Evolutionary conservation across 129 eudicot species (phyloP).

Genomic region (Flaveria robusta): DNA sequence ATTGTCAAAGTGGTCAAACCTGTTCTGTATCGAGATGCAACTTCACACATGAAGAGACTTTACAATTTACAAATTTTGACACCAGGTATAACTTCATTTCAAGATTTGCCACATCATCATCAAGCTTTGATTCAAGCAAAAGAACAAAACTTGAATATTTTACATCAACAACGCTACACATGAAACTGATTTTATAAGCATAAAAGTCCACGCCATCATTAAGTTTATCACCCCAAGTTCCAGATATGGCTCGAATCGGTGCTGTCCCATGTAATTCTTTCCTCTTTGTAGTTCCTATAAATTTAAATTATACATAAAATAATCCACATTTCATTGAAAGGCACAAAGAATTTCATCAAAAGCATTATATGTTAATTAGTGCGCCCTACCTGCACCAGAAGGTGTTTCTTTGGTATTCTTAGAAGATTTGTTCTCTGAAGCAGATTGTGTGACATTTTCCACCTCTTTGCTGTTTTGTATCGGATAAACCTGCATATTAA

Average conservation of each 20-base stretch:
- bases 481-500: constrained; percentile 51
- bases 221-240: constrained; percentile 62
- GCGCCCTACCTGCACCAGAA: constrained; percentile 57
- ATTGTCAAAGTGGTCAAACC: constrained; percentile 39
- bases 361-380: background rate
- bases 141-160: constrained; percentile 67
- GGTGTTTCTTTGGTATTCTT: constrained; percentile 32
- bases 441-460: constrained; percentile 48
- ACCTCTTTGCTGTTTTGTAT: constrained; percentile 37
- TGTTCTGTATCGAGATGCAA: constrained; percentile 55
- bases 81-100: constrained; percentile 67
- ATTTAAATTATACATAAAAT: constrained; percentile 11
- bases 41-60: constrained; percentile 54
- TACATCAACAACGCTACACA: constrained; percentile 48
- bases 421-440: constrained; percentile 36
- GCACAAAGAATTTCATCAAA: background rate
- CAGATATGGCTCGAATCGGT: constrained; percentile 52
- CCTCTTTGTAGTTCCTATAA: constrained; percentile 84
- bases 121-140: constrained; percentile 65
- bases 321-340: background rate
- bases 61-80: constrained; percentile 56
- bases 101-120: constrained; percentile 69
- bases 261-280: constrained; percentile 85
- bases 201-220: constrained; percentile 48
- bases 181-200: constrained; percentile 64